Conservation (phyloP, 2,329 filamentous ascomycete species). For the Pyricularia pennisetigena region DNA sequence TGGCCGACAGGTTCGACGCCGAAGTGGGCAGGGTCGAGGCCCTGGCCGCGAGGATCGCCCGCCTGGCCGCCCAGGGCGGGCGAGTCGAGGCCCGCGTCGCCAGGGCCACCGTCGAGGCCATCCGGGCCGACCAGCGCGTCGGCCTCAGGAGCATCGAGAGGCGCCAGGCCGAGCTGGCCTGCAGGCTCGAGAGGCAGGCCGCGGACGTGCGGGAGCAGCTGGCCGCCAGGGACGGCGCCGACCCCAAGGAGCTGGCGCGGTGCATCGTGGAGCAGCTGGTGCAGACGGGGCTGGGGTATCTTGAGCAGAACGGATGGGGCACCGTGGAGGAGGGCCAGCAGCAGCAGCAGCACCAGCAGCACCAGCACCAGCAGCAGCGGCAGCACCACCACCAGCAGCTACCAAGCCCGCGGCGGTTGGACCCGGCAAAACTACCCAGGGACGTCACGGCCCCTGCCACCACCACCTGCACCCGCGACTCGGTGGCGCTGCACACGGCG, state of each 20-base stretch:
- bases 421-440: neutral
- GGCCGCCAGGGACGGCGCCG: neutral
- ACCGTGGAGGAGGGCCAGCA: too few relatives aligned
- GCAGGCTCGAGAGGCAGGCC: too few relatives aligned
- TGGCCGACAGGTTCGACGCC: conserved; percentile 6
- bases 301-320: too few relatives aligned
- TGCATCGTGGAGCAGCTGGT: neutral
- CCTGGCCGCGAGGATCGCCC: conserved; percentile 6
- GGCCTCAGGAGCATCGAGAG: neutral
- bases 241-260: neutral
- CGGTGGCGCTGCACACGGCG: neutral
- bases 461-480: neutral
- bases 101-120: neutral
- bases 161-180: too few relatives aligned
- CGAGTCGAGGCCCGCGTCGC: conserved; percentile 9
- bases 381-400: too few relatives aligned
- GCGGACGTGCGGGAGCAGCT: neutral
- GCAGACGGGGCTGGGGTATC: neutral
- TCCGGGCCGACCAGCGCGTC: neutral
- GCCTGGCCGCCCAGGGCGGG: conserved; percentile 6
- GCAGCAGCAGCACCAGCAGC: too few relatives aligned
- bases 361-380: too few relatives aligned
- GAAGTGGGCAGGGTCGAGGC: conserved; percentile 10
- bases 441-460: neutral
- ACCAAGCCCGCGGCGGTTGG: neutral